Evolutionary conservation across 805 yeast genomes (phyloP), one percentile per base, ranked within the genome.

Genomic region (Yamadazyma scolyti): DNA sequence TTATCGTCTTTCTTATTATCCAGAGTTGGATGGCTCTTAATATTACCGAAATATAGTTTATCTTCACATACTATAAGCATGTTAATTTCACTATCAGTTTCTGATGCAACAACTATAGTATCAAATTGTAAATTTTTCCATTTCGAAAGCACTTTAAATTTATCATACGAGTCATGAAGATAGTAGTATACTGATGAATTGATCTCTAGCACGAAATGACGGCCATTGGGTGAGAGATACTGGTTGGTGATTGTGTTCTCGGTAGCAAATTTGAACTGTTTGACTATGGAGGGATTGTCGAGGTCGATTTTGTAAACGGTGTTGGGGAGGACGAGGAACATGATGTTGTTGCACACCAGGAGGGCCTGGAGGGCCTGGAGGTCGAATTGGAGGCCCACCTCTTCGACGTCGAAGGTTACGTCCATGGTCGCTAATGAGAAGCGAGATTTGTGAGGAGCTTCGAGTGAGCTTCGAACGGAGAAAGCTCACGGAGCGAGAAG

Each of bases 151-250:
- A 48, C 37, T 31, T 65, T 65, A 37, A 65, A 61, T 11, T 43
- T 45, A 3, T 43, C 40, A 36, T 62, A 61, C 0, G 52, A 37
- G 12, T 47, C 45, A 37, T 63, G 57, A 25, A 65, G 42, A 34
- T 62, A 59, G 40, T 43, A 61, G 36, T 58, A 51, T 6, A 30
- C 38, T 4, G 43, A 33, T 11, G 40, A 24, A 27, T 48, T 51
- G 6, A 52, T 33, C 30, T 60, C 66, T 9, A 53, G 35, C 10
- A 65, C 39, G 27, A 65, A 49, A 33, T 57, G 65, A 4, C 30
- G 27, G 3, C 71, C 72, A 31, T 49, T 52, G 3, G 65, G 65
- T 29, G 65, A 58, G 6, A 62, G 39, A 71, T 71, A 65, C 12
- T 52, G 35, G 21, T 52, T 44, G 2, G 56, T 50, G 3, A 62